Percentiles rank a stretch among this genome's conserved stretches.
Evolutionary conservation across 116 monocot species (phyloP).

Genomic region (Cymodocea nodosa): DNA sequence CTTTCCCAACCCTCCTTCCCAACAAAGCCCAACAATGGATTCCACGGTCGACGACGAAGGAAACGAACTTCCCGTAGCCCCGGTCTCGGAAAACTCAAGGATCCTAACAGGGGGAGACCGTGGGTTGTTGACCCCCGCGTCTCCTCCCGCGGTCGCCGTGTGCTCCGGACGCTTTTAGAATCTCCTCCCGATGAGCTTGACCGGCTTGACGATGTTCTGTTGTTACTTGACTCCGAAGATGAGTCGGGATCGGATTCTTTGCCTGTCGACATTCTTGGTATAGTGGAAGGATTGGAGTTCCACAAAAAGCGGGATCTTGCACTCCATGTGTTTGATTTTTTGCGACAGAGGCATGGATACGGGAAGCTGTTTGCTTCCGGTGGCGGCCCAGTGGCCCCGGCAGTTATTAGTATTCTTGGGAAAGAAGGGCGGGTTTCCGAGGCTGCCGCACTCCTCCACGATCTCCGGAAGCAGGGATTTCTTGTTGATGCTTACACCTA

Average conservation of each 20-base stretch:
- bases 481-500: slow-evolving; percentile 49
- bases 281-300: slow-evolving; percentile 36
- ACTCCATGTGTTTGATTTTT: slow-evolving; percentile 39
- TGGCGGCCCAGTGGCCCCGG: slow-evolving; percentile 32
- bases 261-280: slow-evolving; percentile 26
- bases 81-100: slow-evolving; percentile 44
- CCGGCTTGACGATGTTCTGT: slow-evolving; percentile 12
- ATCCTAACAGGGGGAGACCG: slow-evolving; percentile 70
- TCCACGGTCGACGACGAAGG: background rate
- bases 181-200: slow-evolving; percentile 3
- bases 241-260: slow-evolving; percentile 4
- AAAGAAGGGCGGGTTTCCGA: slow-evolving; percentile 33
- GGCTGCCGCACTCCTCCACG: slow-evolving; percentile 29
- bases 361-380: slow-evolving; percentile 19
- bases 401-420: slow-evolving; percentile 44
- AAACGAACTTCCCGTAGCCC: slow-evolving; percentile 30
- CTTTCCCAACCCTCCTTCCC: too few species aligned
- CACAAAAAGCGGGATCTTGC: slow-evolving; percentile 27
- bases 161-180: slow-evolving; percentile 43
- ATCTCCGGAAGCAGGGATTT: slow-evolving; percentile 9
- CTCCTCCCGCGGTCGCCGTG: slow-evolving; percentile 40
- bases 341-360: slow-evolving; percentile 27
- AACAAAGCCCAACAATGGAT: background rate
- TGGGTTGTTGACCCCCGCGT: slow-evolving; percentile 48
- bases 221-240: background rate